phyloP scores from a whole-genome alignment of 2,329 filamentous ascomycete genomes.

The Sporothrix protearum region DNA sequence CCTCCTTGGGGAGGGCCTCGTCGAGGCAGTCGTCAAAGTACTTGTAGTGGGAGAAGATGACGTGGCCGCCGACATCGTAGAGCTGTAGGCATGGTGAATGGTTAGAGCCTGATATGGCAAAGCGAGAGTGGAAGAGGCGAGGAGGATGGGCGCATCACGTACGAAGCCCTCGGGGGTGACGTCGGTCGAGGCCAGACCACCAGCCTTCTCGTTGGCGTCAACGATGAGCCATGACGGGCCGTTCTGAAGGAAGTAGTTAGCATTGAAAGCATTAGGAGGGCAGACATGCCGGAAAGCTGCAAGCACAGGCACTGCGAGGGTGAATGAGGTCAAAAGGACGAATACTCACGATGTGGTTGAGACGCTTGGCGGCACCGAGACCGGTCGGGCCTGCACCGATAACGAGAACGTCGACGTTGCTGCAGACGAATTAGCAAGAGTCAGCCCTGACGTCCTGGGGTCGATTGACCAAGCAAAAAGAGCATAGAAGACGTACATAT shows the following conservation, averaged over 20 bases:
- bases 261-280: not conserved
- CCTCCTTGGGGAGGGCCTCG: conserved; percentile 88
- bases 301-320: not conserved
- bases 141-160: conserved; percentile 47
- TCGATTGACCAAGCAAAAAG: not conserved
- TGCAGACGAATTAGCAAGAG: conserved; percentile 38
- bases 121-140: not conserved
- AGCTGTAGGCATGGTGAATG: conserved; percentile 53
- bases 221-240: conserved; percentile 94
- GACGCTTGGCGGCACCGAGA: conserved; percentile 94
- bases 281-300: not conserved
- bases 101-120: not conserved
- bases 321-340: not conserved
- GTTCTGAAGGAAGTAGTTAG: conserved; percentile 53
- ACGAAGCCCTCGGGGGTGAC: conserved; percentile 95
- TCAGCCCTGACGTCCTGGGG: not conserved
- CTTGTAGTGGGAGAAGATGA: conserved; percentile 99
- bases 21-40: conserved; percentile 99
- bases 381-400: conserved; percentile 97
- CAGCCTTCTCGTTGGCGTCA: conserved; percentile 85
- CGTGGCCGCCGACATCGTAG: conserved; percentile 96
- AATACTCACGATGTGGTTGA: conserved; percentile 82
- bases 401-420: conserved; percentile 92
- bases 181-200: conserved; percentile 94
- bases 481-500: conserved; percentile 14